Conservation (phyloP, 495 filamentous ascomycete species). For the Penicillium turbatum region DNA sequence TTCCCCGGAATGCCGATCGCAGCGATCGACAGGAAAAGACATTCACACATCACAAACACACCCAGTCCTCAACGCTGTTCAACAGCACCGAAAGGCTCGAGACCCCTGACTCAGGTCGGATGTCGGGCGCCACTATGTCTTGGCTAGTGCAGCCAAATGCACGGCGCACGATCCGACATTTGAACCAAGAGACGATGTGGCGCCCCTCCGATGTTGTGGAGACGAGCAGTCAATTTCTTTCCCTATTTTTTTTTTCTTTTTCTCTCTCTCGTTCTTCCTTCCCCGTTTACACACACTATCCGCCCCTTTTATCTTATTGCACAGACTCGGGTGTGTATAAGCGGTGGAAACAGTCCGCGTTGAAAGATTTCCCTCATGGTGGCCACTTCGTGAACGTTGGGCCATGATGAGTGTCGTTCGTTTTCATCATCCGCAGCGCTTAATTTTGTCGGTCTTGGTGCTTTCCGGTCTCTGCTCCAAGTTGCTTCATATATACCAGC, state of each 20-base stretch:
- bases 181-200: neutral
- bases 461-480: constrained; percentile 18
- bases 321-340: neutral
- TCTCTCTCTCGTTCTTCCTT: neutral
- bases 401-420: constrained; percentile 13
- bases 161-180: constrained; percentile 1
- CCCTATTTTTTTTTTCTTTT: neutral
- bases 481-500: constrained; percentile 17
- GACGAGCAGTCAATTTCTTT: constrained; percentile 5
- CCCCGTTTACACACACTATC: neutral
- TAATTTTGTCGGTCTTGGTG: constrained; percentile 18
- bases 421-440: constrained; percentile 11
- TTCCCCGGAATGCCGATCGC: neutral
- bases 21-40: neutral
- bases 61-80: too few species aligned
- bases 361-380: neutral
- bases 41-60: neutral
- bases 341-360: constrained; percentile 3
- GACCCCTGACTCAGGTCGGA: constrained; percentile 1
- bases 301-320: neutral
- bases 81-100: neutral
- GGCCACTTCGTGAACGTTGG: neutral
- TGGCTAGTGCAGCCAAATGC: neutral
- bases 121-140: constrained; percentile 1
- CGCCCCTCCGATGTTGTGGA: constrained; percentile 4